A percentile compares a stretch with the other conserved stretches of the same genome.
Evolutionary conservation across 805 yeast genomes (phyloP).

Genomic region (Yamadazyma laniorum): DNA sequence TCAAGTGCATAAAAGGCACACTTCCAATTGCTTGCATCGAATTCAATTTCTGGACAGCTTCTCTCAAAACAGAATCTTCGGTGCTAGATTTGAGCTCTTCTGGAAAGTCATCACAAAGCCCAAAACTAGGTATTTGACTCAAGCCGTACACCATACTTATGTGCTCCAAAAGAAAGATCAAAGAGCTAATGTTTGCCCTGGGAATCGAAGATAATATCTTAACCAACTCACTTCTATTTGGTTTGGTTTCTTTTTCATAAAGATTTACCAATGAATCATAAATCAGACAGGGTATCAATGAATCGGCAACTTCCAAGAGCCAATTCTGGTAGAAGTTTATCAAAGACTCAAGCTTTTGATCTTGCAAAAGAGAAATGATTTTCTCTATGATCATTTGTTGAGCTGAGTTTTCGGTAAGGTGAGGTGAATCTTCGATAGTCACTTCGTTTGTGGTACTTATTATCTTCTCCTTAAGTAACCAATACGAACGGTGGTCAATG

Average conservation of each 20-base stretch:
- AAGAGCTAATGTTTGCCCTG: constrained; percentile 38
- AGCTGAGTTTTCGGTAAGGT: constrained; percentile 19
- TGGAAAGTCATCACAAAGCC: constrained; percentile 24
- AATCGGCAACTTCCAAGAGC: constrained; percentile 41
- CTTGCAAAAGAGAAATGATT: constrained; percentile 15
- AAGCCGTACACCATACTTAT: constrained; percentile 24
- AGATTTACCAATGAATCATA: constrained; percentile 25
- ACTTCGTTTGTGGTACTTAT: constrained; percentile 22
- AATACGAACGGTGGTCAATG: constrained; percentile 29
- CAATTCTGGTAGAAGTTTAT: constrained; percentile 38
- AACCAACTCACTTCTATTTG: constrained; percentile 18
- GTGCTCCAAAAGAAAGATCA: constrained; percentile 36
- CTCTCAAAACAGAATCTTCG: constrained; percentile 8
- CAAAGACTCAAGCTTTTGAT: constrained; percentile 10
- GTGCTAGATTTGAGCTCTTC: constrained; percentile 10
- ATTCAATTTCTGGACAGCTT: constrained; percentile 21
- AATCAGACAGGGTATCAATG: constrained; percentile 41
- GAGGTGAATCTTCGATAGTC: constrained; percentile 5
- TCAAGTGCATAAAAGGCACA: constrained; percentile 40
- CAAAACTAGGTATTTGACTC: constrained; percentile 24
- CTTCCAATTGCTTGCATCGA: constrained; percentile 36
- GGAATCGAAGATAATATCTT: constrained; percentile 34
- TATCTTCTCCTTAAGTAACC: constrained; percentile 33
- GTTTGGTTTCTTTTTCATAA: constrained; percentile 13
- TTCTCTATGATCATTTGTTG: constrained; percentile 23